Percentiles rank a stretch among this genome's conserved stretches.
These are phyloP conservation scores for Paracorniculantispora psalliotae DNA, from an alignment of 2,329 filamentous ascomycete genomes.

Conservation along the genomic window DNA sequence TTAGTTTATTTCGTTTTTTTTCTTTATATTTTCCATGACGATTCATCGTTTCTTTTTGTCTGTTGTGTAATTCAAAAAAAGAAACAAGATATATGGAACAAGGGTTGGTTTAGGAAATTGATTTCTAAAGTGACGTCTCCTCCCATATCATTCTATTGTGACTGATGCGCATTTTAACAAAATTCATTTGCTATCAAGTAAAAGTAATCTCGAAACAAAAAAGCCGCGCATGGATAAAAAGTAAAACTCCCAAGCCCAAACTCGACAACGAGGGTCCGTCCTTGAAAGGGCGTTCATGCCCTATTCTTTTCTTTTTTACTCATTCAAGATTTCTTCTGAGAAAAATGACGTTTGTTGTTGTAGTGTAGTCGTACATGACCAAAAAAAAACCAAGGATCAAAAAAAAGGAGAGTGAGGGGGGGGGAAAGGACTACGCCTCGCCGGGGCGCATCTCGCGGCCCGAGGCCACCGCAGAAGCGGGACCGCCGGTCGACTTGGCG, in stretches of 20 bases:
- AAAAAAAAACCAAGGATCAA: too few relatives aligned
- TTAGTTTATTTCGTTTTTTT: background rate
- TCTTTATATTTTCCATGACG: background rate
- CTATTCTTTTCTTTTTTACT: background rate
- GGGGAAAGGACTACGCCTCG: constrained; percentile 41
- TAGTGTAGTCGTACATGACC: background rate
- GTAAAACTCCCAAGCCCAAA: background rate
- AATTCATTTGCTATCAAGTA: too few relatives aligned
- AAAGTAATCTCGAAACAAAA: background rate
- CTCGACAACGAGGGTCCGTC: background rate
- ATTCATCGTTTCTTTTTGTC: background rate
- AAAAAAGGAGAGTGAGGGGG: too few relatives aligned
- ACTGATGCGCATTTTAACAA: too few relatives aligned
- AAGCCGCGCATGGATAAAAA: background rate
- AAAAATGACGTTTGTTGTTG: too few relatives aligned
- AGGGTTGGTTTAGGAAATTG: background rate
- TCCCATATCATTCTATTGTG: too few relatives aligned
- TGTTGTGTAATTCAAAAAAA: background rate
- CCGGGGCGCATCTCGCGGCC: constrained; percentile 52
- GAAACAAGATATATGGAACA: background rate
- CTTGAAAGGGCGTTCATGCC: background rate
- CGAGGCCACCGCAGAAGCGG: constrained; percentile 41
- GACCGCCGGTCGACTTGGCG: constrained; percentile 34
- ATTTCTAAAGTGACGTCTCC: too few relatives aligned
- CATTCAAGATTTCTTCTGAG: background rate